A percentile compares a stretch with the other conserved stretches of the same genome.
phyloP scores from a whole-genome alignment of 805 yeast species.

The Cyberlindnera mississippiensis region DNA sequence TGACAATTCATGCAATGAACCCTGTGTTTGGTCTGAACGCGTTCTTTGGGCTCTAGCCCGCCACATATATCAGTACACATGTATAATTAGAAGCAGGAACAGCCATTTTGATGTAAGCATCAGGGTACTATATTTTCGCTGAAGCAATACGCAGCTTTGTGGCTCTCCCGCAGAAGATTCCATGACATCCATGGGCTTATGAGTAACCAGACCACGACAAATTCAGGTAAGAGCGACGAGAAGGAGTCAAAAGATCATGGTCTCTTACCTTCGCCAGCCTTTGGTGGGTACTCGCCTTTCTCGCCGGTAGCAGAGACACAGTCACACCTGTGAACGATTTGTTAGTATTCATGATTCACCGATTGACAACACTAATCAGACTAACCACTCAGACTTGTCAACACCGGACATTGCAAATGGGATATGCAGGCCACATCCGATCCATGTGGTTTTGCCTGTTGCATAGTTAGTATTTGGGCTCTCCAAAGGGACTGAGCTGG shows the following conservation, averaged over 20 bases:
- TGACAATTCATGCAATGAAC: no score
- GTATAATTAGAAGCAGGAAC: no score
- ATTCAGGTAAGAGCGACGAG: not conserved
- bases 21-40: no score
- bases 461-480: slow-evolving; percentile 1
- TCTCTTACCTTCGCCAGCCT: slow-evolving; percentile 15
- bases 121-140: no score
- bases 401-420: slow-evolving; percentile 16
- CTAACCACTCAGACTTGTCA: slow-evolving; percentile 16
- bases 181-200: no score
- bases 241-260: not conserved
- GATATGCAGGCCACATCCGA: slow-evolving; percentile 21
- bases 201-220: no score
- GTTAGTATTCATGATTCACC: not conserved
- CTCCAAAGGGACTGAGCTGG: not conserved
- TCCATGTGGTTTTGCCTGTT: slow-evolving; percentile 18
- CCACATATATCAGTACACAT: no score
- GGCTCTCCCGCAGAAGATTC: no score
- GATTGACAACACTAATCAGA: not conserved
- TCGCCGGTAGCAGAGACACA: slow-evolving; percentile 13
- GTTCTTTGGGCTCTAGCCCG: no score
- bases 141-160: no score
- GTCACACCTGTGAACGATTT: slow-evolving; percentile 12
- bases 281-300: slow-evolving; percentile 18
- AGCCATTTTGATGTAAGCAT: no score